Evolutionary conservation across 192 early-diverging fungal species (phyloP).

Genomic region (Linnemannia elongata): DNA sequence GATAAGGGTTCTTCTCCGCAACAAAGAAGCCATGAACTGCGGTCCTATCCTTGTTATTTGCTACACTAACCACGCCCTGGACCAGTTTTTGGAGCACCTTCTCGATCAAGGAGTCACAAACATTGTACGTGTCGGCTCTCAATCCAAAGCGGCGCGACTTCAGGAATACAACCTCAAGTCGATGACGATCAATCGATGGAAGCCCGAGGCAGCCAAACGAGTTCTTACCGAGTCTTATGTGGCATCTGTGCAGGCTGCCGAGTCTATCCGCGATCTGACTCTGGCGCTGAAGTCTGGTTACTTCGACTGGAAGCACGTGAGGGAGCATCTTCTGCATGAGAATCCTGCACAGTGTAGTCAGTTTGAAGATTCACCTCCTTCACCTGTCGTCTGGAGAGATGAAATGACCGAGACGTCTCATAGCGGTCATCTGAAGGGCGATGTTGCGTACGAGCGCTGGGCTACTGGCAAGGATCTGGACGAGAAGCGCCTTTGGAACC

Average conservation of each 20-base stretch:
- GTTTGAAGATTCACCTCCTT: not conserved
- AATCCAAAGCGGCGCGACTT: conserved; percentile 32
- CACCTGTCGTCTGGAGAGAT: not conserved
- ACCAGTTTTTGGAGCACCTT: conserved; percentile 67
- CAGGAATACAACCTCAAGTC: conserved; percentile 4
- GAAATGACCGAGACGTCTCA: not conserved
- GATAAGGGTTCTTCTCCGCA: conserved; percentile 43
- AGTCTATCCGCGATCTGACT: not conserved
- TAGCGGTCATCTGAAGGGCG: not conserved
- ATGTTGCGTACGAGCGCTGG: not conserved
- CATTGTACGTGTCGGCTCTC: conserved; percentile 62
- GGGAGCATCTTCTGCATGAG: not conserved
- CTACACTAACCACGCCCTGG: conserved; percentile 71
- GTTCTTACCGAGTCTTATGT: not conserved
- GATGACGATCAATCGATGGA: not conserved
- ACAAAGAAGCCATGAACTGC: conserved; percentile 20
- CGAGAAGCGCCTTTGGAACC: not conserved
- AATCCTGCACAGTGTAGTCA: not conserved
- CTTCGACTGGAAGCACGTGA: not conserved
- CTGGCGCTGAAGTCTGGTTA: not conserved
- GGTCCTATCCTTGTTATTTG: conserved; percentile 61
- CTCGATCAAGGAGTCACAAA: conserved; percentile 48
- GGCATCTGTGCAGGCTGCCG: not conserved
- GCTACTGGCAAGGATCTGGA: not conserved
- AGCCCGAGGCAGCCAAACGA: not conserved